phyloP scores from a whole-genome alignment of 257 asterid species.

The Plectranthus barbatus region DNA sequence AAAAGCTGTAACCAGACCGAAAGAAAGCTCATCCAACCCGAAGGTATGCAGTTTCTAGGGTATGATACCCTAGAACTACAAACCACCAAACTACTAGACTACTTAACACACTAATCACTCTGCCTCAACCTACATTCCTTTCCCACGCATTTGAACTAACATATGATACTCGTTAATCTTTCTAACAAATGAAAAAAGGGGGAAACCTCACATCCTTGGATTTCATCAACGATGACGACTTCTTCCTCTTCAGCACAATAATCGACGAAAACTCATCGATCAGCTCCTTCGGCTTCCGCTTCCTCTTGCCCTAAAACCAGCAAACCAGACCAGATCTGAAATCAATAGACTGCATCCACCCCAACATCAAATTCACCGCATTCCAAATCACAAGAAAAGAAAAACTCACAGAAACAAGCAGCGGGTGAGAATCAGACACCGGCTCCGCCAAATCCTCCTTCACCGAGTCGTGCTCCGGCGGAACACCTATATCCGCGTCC shows the following conservation, averaged over 20 bases:
- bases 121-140: background rate
- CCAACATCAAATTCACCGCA: background rate
- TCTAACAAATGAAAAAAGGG: background rate
- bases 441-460: constrained; percentile 20
- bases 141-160: background rate
- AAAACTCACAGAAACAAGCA: constrained; percentile 30
- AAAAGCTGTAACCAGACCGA: background rate
- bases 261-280: constrained; percentile 58
- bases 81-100: background rate
- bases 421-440: constrained; percentile 14
- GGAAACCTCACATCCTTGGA: constrained; percentile 32
- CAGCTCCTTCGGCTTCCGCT: constrained; percentile 79
- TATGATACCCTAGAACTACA: no score
- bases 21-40: background rate
- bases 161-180: background rate
- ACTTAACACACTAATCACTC: background rate
- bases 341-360: constrained; percentile 16
- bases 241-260: constrained; percentile 43
- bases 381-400: background rate
- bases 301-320: constrained; percentile 66
- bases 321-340: constrained; percentile 45
- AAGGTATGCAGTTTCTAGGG: no score
- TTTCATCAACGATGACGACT: constrained; percentile 25
- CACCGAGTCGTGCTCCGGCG: no score
- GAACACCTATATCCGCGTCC: no score